Percentiles rank a stretch among this genome's conserved stretches.
Conservation (phyloP, 257 asterid genomes). For the Salvia miltiorrhiza region DNA sequence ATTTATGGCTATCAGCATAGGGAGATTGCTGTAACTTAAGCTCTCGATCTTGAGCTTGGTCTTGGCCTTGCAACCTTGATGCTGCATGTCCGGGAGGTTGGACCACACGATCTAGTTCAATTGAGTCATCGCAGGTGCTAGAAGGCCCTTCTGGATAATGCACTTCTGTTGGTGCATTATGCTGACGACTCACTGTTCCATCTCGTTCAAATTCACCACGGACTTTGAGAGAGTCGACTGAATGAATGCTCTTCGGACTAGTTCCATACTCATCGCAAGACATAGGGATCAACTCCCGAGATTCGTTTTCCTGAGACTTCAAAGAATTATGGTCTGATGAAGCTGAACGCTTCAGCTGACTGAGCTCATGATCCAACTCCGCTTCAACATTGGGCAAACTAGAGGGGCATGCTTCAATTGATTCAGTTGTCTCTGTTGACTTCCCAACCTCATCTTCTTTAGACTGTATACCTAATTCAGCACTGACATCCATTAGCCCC, state of each 20-base stretch:
- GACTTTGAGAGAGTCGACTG: constrained; percentile 26
- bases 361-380: constrained; percentile 27
- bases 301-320: constrained; percentile 34
- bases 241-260: constrained; percentile 22
- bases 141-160: constrained; percentile 26
- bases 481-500: constrained; percentile 21
- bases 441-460: constrained; percentile 31
- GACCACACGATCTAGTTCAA: constrained; percentile 22
- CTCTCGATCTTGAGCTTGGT: constrained; percentile 25
- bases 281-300: constrained; percentile 25
- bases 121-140: constrained; percentile 23
- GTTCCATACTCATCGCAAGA: constrained; percentile 30
- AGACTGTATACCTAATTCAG: constrained; percentile 20
- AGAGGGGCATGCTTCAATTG: constrained; percentile 32
- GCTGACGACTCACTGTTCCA: constrained; percentile 25
- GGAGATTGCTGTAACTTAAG: constrained; percentile 12
- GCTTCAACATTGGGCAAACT: constrained; percentile 17
- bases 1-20: not conserved
- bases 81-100: constrained; percentile 25
- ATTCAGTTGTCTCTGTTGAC: constrained; percentile 26
- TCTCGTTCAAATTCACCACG: constrained; percentile 22
- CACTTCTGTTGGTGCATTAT: constrained; percentile 10
- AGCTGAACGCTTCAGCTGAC: constrained; percentile 24
- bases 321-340: constrained; percentile 29
- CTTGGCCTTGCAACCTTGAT: constrained; percentile 17